Percentiles rank a stretch among this genome's conserved stretches.
Conservation (phyloP, 257 asterid species). For the Salvia miltiorrhiza region DNA sequence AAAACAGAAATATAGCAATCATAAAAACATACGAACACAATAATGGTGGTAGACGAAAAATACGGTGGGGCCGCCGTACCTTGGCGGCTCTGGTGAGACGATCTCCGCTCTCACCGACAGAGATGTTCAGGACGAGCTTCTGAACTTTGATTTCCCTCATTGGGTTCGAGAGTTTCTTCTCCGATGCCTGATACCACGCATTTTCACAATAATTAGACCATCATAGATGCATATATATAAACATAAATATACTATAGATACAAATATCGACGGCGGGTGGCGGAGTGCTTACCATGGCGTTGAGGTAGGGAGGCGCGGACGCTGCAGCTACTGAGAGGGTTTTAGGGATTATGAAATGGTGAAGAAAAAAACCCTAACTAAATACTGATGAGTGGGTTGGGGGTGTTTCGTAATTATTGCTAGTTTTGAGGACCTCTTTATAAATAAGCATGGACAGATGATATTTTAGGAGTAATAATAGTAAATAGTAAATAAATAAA, state of each 20-base stretch:
- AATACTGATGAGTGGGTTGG: slow-evolving; percentile 3
- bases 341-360: not conserved
- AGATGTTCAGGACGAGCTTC: slow-evolving; percentile 43
- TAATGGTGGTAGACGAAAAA: not conserved
- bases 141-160: slow-evolving; percentile 47
- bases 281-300: slow-evolving; percentile 29
- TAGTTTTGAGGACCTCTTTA: not conserved
- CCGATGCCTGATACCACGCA: slow-evolving; percentile 46
- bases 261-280: not conserved
- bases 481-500: too few species aligned
- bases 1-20: not conserved
- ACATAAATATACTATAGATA: not conserved
- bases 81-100: slow-evolving; percentile 46
- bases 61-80: slow-evolving; percentile 7
- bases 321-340: slow-evolving; percentile 16
- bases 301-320: not conserved
- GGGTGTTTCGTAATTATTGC: not conserved
- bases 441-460: not conserved
- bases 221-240: not conserved
- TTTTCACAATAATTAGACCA: slow-evolving; percentile 5
- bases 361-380: slow-evolving; percentile 11
- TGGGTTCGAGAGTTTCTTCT: slow-evolving; percentile 40
- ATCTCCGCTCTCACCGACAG: slow-evolving; percentile 48
- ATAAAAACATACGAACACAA: not conserved
- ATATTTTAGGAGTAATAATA: too few species aligned